A percentile compares a stretch with the other conserved stretches of the same genome.
phyloP scores from a whole-genome alignment of 108 stramenopile species.

The Fistulifera pelliculosa region DNA sequence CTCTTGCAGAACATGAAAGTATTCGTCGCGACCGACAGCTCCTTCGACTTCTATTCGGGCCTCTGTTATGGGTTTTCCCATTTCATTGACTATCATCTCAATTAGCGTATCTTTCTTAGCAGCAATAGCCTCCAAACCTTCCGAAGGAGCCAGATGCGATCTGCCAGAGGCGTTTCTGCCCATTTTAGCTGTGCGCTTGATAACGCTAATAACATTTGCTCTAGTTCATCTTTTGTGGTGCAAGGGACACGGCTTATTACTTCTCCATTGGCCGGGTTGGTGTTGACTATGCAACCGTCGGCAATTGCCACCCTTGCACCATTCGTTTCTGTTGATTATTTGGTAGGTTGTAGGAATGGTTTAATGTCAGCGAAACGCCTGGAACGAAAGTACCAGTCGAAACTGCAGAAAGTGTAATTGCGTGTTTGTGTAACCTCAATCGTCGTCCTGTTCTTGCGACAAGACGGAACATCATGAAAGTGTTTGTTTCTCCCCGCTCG shows the following conservation, averaged over 20 bases:
- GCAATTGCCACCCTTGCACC: slow-evolving; percentile 67
- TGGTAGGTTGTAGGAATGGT: too few species aligned
- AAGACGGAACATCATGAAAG: too few species aligned
- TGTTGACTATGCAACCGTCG: slow-evolving; percentile 54
- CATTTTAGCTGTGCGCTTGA: slow-evolving; percentile 37
- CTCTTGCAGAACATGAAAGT: slow-evolving; percentile 46
- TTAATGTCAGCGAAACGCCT: too few species aligned
- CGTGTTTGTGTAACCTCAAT: too few species aligned
- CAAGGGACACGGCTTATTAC: slow-evolving; percentile 47
- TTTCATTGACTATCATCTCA: slow-evolving; percentile 44
- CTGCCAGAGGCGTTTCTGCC: slow-evolving; percentile 26
- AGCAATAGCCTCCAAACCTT: slow-evolving; percentile 33
- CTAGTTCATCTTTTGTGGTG: slow-evolving; percentile 42
- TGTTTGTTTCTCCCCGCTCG: too few species aligned
- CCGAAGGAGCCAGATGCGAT: slow-evolving; percentile 42
- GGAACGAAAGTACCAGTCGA: too few species aligned
- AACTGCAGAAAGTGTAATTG: too few species aligned
- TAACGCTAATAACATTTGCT: slow-evolving; percentile 27
- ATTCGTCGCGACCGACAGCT: slow-evolving; percentile 43
- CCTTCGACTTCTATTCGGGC: slow-evolving; percentile 59
- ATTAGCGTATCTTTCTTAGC: slow-evolving; percentile 13
- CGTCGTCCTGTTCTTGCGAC: too few species aligned
- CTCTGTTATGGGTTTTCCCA: slow-evolving; percentile 73
- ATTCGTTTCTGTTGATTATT: slow-evolving; percentile 20
- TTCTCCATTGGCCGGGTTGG: slow-evolving; percentile 68